Conservation (phyloP, 345 rosid species). For the Syzygium aqueum region DNA sequence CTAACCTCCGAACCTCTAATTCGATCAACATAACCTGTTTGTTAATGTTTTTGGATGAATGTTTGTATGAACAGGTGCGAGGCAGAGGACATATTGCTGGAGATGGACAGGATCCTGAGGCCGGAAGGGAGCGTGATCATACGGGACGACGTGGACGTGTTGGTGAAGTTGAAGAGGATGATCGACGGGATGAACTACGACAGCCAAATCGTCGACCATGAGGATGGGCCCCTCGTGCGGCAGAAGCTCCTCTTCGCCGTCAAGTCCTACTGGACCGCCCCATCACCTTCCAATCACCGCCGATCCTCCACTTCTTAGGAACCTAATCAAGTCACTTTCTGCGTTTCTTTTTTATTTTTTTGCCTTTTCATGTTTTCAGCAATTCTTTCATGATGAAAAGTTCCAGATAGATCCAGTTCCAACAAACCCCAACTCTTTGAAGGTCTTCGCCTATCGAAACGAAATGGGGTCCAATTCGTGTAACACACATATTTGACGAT, state of each 20-base stretch:
- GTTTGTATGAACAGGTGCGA: constrained; percentile 25
- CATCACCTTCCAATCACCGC: constrained; percentile 8
- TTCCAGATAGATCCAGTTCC: background rate
- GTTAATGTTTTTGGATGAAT: background rate
- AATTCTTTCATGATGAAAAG: background rate
- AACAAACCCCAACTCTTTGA: background rate
- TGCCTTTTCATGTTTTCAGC: background rate
- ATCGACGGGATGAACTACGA: constrained; percentile 43
- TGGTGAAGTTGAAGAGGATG: constrained; percentile 46
- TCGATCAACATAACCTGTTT: background rate
- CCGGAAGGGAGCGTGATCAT: constrained; percentile 56
- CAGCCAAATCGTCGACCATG: constrained; percentile 44
- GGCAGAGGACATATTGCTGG: constrained; percentile 41
- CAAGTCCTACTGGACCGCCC: constrained; percentile 41
- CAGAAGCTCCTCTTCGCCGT: constrained; percentile 60
- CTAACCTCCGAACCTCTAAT: background rate
- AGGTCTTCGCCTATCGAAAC: background rate
- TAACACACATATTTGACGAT: background rate
- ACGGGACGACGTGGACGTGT: constrained; percentile 46
- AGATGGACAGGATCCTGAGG: constrained; percentile 61
- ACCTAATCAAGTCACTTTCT: background rate
- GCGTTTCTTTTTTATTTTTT: background rate
- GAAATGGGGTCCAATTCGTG: background rate
- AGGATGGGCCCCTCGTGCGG: constrained; percentile 48
- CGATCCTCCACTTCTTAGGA: constrained; percentile 2